These are phyloP conservation scores for Elaeis oleifera DNA, from an alignment of 202 grass and related monocot species.

Conservation along the genomic window DNA sequence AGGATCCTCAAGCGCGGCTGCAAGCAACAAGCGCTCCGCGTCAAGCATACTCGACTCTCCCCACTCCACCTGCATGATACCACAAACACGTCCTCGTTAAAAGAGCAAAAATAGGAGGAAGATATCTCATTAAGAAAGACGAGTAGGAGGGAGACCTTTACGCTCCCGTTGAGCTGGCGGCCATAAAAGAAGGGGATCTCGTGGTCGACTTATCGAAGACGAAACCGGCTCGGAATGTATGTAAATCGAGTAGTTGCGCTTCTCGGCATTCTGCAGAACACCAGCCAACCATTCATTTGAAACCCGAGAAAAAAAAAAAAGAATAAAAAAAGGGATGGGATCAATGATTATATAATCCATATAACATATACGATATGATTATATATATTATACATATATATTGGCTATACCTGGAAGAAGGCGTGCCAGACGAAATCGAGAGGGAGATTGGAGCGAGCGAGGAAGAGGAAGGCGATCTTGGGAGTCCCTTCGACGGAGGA, in stretches of 20 bases:
- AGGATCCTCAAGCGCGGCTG: slow-evolving; percentile 64
- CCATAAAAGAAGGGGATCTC: slow-evolving; percentile 67
- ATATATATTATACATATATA: too few species aligned
- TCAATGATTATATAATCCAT: not conserved
- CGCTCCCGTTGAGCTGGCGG: slow-evolving; percentile 50
- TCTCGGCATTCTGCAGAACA: slow-evolving; percentile 63
- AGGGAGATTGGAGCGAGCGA: slow-evolving; percentile 64
- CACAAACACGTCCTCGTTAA: slow-evolving; percentile 7
- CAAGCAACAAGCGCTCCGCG: slow-evolving; percentile 70
- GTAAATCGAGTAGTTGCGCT: slow-evolving; percentile 69
- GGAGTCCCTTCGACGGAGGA: slow-evolving; percentile 16
- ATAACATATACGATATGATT: too few species aligned
- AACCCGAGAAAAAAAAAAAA: not conserved
- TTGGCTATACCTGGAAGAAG: slow-evolving; percentile 59
- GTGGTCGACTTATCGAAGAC: slow-evolving; percentile 69
- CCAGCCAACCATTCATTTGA: slow-evolving; percentile 19
- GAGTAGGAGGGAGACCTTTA: slow-evolving; percentile 45
- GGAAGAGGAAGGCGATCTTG: slow-evolving; percentile 90
- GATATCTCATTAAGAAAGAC: not conserved
- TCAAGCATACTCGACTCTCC: slow-evolving; percentile 85
- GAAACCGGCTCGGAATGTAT: slow-evolving; percentile 80
- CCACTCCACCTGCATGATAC: slow-evolving; percentile 63
- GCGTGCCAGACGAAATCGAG: slow-evolving; percentile 95
- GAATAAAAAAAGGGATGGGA: not conserved
- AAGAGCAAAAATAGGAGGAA: not conserved